Evolutionary conservation across 2,329 filamentous ascomycete genomes (phyloP).

Genomic region (Botrytis porri): DNA sequence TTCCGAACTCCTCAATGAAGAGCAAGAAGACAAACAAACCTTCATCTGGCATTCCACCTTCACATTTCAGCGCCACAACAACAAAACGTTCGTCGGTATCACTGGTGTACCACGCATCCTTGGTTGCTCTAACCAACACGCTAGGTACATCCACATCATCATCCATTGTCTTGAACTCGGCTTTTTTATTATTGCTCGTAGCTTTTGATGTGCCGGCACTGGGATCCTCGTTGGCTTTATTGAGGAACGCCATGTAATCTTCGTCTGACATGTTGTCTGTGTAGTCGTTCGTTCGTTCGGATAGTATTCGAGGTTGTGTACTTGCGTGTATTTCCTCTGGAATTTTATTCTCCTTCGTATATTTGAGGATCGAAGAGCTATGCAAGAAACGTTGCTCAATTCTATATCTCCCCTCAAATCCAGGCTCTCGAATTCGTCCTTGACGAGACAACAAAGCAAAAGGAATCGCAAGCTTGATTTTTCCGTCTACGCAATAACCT

Average conservation of each 20-base stretch:
- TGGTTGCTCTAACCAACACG: slow-evolving; percentile 50
- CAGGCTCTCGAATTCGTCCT: neutral
- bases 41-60: slow-evolving; percentile 58
- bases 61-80: slow-evolving; percentile 65
- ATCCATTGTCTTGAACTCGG: slow-evolving; percentile 52
- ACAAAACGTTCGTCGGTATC: slow-evolving; percentile 87
- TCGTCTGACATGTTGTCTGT: slow-evolving; percentile 65
- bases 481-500: slow-evolving; percentile 1
- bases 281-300: neutral
- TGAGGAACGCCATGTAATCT: slow-evolving; percentile 78
- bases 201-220: slow-evolving; percentile 52
- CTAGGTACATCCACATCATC: slow-evolving; percentile 58
- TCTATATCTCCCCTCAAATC: neutral
- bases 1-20: neutral
- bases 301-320: neutral
- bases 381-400: neutral
- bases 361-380: neutral
- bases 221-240: slow-evolving; percentile 81
- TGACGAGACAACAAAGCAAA: neutral
- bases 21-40: slow-evolving; percentile 45
- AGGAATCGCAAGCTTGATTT: neutral
- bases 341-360: neutral
- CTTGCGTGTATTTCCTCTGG: neutral
- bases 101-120: slow-evolving; percentile 67
- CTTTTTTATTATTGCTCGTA: slow-evolving; percentile 32